phyloP scores from a whole-genome alignment of 2,329 filamentous ascomycete species.

The Xylaria sp. region DNA sequence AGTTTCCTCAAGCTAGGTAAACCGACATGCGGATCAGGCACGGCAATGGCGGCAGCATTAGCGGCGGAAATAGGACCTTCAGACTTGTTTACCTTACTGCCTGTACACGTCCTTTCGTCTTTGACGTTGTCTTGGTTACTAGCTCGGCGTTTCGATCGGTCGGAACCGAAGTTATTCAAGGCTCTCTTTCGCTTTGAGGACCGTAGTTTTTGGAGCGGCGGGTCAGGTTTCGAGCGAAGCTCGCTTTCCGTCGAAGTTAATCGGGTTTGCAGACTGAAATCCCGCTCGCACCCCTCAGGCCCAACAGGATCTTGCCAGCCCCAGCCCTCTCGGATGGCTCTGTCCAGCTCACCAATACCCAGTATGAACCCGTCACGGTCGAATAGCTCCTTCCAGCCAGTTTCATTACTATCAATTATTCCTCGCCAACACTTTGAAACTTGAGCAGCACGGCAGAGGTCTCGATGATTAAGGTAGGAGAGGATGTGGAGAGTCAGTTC shows the following conservation, averaged over 20 bases:
- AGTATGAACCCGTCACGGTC: constrained; percentile 82
- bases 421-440: constrained; percentile 95
- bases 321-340: constrained; percentile 91
- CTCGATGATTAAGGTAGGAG: constrained; percentile 82
- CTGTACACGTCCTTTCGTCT: constrained; percentile 48
- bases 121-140: constrained; percentile 54
- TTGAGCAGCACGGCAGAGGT: constrained; percentile 87
- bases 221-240: constrained; percentile 52
- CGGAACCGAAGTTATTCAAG: constrained; percentile 52
- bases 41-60: constrained; percentile 79
- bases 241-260: constrained; percentile 61
- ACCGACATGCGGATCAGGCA: constrained; percentile 82
- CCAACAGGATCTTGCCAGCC: constrained; percentile 92
- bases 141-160: constrained; percentile 60
- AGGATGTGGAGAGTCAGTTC: constrained; percentile 90
- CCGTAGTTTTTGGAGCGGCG: constrained; percentile 50
- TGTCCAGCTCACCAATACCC: constrained; percentile 80
- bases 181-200: constrained; percentile 63
- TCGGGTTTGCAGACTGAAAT: constrained; percentile 68
- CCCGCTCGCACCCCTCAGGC: constrained; percentile 75
- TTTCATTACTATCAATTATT: constrained; percentile 90
- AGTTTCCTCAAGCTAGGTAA: constrained; percentile 79
- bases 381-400: constrained; percentile 92
- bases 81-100: constrained; percentile 60
- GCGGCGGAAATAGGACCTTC: constrained; percentile 89